Percentiles rank a stretch among this genome's conserved stretches.
Evolutionary conservation across 345 rosid genomes (phyloP).

Genomic region (Euphorbia tirucalli): DNA sequence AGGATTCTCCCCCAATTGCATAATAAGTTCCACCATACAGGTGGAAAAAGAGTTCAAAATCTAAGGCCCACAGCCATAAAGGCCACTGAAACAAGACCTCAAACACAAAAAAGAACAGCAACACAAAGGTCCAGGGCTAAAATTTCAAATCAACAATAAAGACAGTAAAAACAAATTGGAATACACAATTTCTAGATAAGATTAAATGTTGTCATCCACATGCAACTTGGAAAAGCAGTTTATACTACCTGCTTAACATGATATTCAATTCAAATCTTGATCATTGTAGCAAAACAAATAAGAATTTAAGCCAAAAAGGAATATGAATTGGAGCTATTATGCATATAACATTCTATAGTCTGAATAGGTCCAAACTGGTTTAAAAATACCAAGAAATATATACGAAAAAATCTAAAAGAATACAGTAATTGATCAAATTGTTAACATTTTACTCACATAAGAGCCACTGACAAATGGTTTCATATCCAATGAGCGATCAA

Average conservation of each 20-base stretch:
- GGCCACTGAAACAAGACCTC: not conserved
- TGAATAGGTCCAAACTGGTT: not conserved
- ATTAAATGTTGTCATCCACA: not conserved
- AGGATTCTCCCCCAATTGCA: not conserved
- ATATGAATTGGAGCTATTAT: not conserved
- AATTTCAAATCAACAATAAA: not conserved
- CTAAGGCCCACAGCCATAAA: not conserved
- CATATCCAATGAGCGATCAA: constrained; percentile 64
- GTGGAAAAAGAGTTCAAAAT: not conserved
- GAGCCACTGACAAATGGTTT: constrained; percentile 77
- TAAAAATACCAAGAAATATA: not conserved
- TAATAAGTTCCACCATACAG: not conserved
- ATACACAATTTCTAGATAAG: not conserved
- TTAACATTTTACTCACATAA: constrained; percentile 54
- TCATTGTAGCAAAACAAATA: not conserved
- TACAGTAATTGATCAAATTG: not conserved
- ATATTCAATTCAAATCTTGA: not conserved
- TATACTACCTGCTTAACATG: not conserved
- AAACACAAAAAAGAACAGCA: not conserved
- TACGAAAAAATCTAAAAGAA: constrained; percentile 4
- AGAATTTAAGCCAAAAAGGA: not conserved
- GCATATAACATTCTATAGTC: not conserved
- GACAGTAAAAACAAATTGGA: not conserved
- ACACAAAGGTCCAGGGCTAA: not conserved
- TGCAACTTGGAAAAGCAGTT: not conserved